Evolutionary conservation across 768 basidiomycete species (phyloP).

Genomic region (Pholiota conissans): DNA sequence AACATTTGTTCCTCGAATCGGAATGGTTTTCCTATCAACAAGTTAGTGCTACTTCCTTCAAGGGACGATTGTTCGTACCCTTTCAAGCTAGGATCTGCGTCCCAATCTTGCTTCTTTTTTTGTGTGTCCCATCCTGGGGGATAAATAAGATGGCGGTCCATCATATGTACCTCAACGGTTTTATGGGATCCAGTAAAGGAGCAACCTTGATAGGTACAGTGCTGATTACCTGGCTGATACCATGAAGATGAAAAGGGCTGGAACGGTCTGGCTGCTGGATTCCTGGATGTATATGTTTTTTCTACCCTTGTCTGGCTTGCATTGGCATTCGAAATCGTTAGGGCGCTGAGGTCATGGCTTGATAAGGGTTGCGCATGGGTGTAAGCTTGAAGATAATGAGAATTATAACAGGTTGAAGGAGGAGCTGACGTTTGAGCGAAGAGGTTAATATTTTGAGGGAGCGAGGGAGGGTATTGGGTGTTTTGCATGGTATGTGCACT

Average conservation of each 20-base stretch:
- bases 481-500: background rate
- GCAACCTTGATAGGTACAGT: constrained; percentile 67
- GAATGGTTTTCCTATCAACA: constrained; percentile 57
- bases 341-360: background rate
- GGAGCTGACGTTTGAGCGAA: no score
- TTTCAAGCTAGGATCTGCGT: constrained; percentile 79
- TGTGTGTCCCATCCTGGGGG: constrained; percentile 69
- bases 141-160: constrained; percentile 87
- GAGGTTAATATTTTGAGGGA: no score
- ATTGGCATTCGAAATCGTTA: background rate
- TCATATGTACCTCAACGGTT: constrained; percentile 77
- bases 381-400: constrained; percentile 61
- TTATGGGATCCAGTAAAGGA: constrained; percentile 68
- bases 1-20: constrained; percentile 79
- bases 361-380: constrained; percentile 25
- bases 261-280: background rate
- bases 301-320: background rate
- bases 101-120: constrained; percentile 65
- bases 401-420: constrained; percentile 37
- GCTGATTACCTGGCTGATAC: constrained; percentile 62
- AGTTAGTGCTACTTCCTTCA: background rate
- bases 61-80: constrained; percentile 45
- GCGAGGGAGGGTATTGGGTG: constrained; percentile 22
- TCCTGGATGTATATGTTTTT: background rate
- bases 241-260: constrained; percentile 33